Base-by-base conservation (phyloP, 2,329 filamentous ascomycete genomes). In the Rutstroemia sydowiana region DNA sequence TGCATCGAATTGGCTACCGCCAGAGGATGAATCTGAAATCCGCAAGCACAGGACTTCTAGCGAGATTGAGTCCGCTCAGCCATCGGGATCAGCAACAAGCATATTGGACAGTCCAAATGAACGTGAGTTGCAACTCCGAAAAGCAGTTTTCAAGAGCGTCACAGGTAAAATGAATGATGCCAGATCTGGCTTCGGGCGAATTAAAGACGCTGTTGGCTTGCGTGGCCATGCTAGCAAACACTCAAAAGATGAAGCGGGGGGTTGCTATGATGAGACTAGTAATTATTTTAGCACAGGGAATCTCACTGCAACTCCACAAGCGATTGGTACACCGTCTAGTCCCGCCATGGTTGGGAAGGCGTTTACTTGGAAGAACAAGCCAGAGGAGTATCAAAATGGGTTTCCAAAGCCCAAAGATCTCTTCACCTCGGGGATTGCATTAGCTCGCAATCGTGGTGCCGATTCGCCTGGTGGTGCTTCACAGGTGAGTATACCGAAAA, bases 131-230 rank as follows among this genome's bases (percentile, higher is more conserved):
- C 68, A 75, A 20, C 66, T 81, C 21, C 79, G 83, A 28, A 83
- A 78, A 59, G 79, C 80, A 0, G 78, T 89, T 14, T 86, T 91
- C 67, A 93, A 88, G 66, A 87, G 84, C 55, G 87, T 93, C 14
- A 85, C 85, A 2, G 87, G 81, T 5, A 85, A 86, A 58, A 85
- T 88, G 65, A 87, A 79, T 56, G 89, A 95, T 68, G 87, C 89
- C 42, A 83, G 86, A 43, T 89, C 85, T 51, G 89, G 90, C 0
- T 77, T 95, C 51, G 87, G 87, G 1, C 83, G 88, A 32, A 90
- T 96, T 66, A 91, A 91, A 64, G 89, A 92, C 64, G 88, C 84
- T 2, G 86, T 95, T 32, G 87, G 88, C 1, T 53, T 62, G 34
- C 62, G 65, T 39, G 75, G 77, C 1, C 79, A 84, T 54, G 61